Conservation (phyloP, 1,284 basidiomycete species). For the Sanghuangporus baumii region DNA sequence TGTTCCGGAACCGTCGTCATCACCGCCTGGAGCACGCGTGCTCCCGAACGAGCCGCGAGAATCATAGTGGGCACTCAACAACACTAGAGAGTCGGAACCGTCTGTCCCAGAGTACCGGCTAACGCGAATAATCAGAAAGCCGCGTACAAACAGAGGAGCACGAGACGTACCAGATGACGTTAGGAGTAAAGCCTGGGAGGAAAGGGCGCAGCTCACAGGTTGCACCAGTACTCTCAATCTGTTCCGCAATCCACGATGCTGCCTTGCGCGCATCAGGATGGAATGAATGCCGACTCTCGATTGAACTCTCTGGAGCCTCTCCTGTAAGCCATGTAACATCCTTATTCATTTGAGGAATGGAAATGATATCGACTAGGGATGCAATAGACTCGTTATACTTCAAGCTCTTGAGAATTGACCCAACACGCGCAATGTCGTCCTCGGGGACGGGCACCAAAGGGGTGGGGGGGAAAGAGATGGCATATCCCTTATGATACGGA, state of each 20-base stretch:
- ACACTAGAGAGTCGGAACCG: constrained; percentile 52
- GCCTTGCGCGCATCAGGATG: constrained; percentile 61
- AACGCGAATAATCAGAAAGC: constrained; percentile 4
- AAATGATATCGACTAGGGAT: constrained; percentile 57
- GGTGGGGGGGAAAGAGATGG: constrained; percentile 43
- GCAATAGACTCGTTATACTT: constrained; percentile 58
- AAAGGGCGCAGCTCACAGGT: constrained; percentile 63
- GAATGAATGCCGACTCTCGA: constrained; percentile 77
- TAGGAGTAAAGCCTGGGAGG: constrained; percentile 70
- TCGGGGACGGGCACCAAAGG: constrained; percentile 47
- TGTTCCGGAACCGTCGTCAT: constrained; percentile 82
- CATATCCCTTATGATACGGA: constrained; percentile 53
- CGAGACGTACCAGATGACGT: constrained; percentile 67
- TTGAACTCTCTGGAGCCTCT: constrained; percentile 59
- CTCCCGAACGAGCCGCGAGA: constrained; percentile 81
- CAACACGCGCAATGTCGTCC: constrained; percentile 43
- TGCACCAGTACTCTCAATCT: constrained; percentile 70
- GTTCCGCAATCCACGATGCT: constrained; percentile 68
- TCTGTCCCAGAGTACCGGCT: constrained; percentile 51
- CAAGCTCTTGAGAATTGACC: constrained; percentile 41
- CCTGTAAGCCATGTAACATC: constrained; percentile 81
- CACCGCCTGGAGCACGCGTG: constrained; percentile 63
- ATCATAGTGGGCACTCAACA: constrained; percentile 82
- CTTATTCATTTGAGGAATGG: constrained; percentile 53
- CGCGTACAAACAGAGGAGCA: neutral